Evolutionary conservation across 2,329 filamentous ascomycete species (phyloP).

Genomic region (Penicillium sp.): DNA sequence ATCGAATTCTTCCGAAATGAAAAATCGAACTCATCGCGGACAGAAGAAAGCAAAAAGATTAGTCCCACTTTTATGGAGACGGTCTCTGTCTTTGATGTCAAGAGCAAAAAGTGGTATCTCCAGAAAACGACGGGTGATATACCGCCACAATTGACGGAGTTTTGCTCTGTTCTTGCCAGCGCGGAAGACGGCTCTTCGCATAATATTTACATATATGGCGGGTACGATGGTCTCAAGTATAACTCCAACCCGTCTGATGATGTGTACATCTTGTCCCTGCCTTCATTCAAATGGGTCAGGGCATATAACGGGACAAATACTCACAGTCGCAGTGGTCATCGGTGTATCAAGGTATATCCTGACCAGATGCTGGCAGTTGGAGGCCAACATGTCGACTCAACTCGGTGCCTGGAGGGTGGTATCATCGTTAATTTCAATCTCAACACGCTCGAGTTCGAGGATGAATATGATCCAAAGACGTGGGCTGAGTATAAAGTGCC

Average conservation of each 20-base stretch:
- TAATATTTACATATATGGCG: conserved; percentile 52
- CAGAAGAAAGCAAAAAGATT: conserved; percentile 2
- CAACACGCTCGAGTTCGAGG: conserved; percentile 18
- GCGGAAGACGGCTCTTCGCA: conserved; percentile 41
- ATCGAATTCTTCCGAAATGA: conserved; percentile 15
- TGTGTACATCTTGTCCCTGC: conserved; percentile 23
- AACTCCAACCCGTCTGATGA: conserved; percentile 41
- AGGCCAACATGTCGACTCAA: conserved; percentile 9
- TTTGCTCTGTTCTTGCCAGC: conserved; percentile 42
- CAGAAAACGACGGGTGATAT: conserved; percentile 42
- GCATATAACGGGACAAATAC: conserved; percentile 15
- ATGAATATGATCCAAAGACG: conserved; percentile 13
- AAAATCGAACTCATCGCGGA: conserved; percentile 8
- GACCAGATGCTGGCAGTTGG: conserved; percentile 21
- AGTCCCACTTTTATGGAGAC: conserved; percentile 39
- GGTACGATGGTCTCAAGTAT: conserved; percentile 35
- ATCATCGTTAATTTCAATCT: conserved; percentile 20
- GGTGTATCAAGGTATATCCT: conserved; percentile 20
- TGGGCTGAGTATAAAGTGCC: conserved; percentile 20
- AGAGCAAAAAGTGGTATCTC: conserved; percentile 36
- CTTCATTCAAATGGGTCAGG: conserved; percentile 23
- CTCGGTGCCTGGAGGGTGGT: conserved; percentile 16
- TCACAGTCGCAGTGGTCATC: conserved; percentile 19
- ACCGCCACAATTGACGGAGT: conserved; percentile 36
- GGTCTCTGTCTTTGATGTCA: conserved; percentile 39